Conservation (phyloP, 2,329 filamentous ascomycete species). For the Neurospora crassa region DNA sequence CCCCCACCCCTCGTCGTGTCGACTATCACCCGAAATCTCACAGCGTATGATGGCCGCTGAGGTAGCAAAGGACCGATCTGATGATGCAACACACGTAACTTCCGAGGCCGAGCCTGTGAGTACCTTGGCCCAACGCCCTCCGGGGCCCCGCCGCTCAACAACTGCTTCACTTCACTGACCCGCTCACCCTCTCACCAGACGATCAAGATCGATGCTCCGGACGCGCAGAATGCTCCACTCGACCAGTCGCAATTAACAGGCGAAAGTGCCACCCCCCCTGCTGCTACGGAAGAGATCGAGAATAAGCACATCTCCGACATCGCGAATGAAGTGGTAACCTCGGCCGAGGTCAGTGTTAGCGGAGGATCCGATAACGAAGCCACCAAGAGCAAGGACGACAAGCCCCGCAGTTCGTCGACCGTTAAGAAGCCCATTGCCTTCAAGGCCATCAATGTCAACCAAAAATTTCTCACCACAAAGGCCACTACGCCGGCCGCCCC, state of each 20-base stretch:
- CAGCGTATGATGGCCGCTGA: constrained; percentile 58
- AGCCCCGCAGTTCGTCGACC: constrained; percentile 47
- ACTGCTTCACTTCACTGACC: constrained; percentile 4
- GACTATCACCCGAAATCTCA: constrained; percentile 25
- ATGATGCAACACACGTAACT: constrained; percentile 40
- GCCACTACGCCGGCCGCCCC: constrained; percentile 33
- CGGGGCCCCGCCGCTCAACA: background rate
- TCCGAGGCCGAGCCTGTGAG: constrained; percentile 37
- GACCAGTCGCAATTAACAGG: constrained; percentile 40
- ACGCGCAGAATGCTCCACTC: constrained; percentile 37
- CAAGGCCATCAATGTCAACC: constrained; percentile 79
- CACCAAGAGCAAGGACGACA: constrained; percentile 50
- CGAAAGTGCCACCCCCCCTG: constrained; percentile 21
- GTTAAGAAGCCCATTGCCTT: constrained; percentile 70
- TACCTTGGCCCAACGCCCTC: constrained; percentile 9
- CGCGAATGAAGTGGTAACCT: constrained; percentile 50
- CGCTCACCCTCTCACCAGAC: constrained; percentile 24
- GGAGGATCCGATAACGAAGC: constrained; percentile 71
- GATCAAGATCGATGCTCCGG: constrained; percentile 25
- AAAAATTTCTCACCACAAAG: constrained; percentile 73
- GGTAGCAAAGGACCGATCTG: constrained; percentile 43
- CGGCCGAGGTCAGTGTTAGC: constrained; percentile 58
- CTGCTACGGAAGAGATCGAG: constrained; percentile 40
- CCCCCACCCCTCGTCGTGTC: constrained; percentile 4
- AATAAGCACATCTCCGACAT: constrained; percentile 47